A percentile compares a stretch with the other conserved stretches of the same genome.
Conservation (phyloP, 768 basidiomycete species). For the Tulasnella sp. region DNA sequence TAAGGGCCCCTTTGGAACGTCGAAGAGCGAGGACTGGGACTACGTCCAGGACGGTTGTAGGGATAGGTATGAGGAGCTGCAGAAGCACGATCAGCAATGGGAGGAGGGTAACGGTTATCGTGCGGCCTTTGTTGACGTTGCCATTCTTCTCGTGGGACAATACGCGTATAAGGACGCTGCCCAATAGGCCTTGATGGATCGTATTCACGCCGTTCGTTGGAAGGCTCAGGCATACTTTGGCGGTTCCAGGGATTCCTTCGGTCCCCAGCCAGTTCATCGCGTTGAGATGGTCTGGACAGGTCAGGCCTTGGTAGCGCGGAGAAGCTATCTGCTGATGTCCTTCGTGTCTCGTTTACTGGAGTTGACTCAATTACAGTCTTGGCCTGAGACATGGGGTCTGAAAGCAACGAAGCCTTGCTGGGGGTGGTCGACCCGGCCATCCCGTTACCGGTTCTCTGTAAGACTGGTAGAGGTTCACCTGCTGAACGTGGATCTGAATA, state of each 20-base stretch:
- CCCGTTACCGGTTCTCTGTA: too few relatives aligned
- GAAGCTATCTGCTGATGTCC: too few relatives aligned
- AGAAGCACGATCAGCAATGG: not conserved
- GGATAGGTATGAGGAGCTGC: not conserved
- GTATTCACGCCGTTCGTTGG: not conserved
- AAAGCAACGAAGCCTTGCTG: too few relatives aligned
- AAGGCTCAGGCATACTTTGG: not conserved
- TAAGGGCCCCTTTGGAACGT: not conserved
- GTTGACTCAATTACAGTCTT: too few relatives aligned
- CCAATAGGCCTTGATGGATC: not conserved
- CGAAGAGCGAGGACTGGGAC: not conserved
- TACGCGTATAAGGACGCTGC: not conserved
- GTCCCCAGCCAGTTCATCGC: too few relatives aligned
- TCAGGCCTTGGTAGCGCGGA: too few relatives aligned
- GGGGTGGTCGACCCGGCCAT: too few relatives aligned
- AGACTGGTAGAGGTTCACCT: too few relatives aligned
- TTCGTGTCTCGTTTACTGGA: too few relatives aligned
- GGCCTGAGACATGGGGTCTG: too few relatives aligned
- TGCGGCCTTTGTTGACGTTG: not conserved
- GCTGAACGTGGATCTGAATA: too few relatives aligned
- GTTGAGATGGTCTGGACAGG: too few relatives aligned
- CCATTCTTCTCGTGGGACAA: conserved; percentile 3
- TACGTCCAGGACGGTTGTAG: not conserved
- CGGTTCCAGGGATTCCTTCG: not conserved
- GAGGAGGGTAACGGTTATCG: not conserved